Evolutionary conservation across 441 rosid genomes (phyloP).

Genomic region (Gossypium lobatum): DNA sequence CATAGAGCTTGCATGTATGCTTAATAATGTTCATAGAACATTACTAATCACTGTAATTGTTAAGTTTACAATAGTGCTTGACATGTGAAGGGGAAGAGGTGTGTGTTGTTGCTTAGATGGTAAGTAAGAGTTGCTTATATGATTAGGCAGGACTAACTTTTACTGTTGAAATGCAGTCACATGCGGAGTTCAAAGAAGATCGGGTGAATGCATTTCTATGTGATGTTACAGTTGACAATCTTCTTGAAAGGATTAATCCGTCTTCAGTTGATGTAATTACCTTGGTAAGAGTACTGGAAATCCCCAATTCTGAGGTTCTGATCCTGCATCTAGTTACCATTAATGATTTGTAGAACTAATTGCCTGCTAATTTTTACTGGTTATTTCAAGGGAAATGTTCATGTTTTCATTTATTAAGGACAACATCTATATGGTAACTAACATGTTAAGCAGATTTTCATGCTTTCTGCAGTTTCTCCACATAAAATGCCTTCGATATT

Average conservation of each 20-base stretch:
- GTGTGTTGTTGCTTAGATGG: not conserved
- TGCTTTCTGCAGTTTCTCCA: constrained; percentile 35
- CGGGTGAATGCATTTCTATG: constrained; percentile 27
- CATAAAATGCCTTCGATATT: constrained; percentile 23
- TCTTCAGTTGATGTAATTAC: constrained; percentile 31
- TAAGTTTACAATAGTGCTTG: not conserved
- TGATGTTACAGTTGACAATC: constrained; percentile 19
- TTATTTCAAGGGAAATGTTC: not conserved
- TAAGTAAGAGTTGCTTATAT: not conserved
- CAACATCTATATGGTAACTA: not conserved
- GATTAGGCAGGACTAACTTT: not conserved
- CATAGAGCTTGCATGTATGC: not conserved
- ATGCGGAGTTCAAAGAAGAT: constrained; percentile 16
- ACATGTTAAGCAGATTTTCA: constrained; percentile 29
- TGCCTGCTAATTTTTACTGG: not conserved
- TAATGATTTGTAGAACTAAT: not conserved
- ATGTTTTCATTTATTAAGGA: not conserved
- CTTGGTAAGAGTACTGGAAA: constrained; percentile 19
- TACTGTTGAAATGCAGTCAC: constrained; percentile 24
- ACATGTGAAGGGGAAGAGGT: not conserved
- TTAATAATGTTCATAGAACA: not conserved
- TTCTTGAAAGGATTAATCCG: constrained; percentile 18
- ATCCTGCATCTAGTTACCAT: not conserved
- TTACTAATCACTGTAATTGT: not conserved
- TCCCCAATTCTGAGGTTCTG: not conserved